Evolutionary conservation across 106 monocot species (phyloP), one percentile per base, ranked within the genome.

Genomic region (Narthecium ossifragum): DNA sequence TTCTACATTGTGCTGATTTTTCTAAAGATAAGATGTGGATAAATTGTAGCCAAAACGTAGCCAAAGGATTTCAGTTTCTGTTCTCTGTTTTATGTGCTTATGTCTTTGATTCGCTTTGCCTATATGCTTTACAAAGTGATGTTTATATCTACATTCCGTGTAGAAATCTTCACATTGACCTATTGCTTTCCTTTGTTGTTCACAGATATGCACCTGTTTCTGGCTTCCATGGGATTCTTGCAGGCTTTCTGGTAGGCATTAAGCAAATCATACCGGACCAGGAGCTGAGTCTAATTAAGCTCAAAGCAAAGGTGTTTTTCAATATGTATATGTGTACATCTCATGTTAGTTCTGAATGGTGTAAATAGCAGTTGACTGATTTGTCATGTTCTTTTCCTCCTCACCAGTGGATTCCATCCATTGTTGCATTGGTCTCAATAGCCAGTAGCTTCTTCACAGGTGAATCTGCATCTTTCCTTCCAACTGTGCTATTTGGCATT

Each of bases 221-320:
- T 63, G 93, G 93, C 15, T 94, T 88, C 76, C 66, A 82, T 73
- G 93, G 93, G 28, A 71, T 89, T 31, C 73, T 94, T 76, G 60
- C 85, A 53, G 93, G 85, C 46, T 85, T 94, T 36, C 71, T 94
- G 20, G 93, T 94, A 31, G 93, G 79, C 31, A 74, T 85, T 61
- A 94, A 94, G 50, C 93, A 94, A 83, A 82, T 94, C 59, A 79
- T 85, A 60, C 88, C 93, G 55, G 85, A 94, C 69, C 83, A 89
- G 34, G 93, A 89, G 52, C 38, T 94, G 10, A 68, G 63, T 47
- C 45, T 71, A 17, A 25, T 87, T 46, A 85, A 85, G 73, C 75
- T 89, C 46, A 88, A 80, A 73, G 78, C 75, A 55, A 93, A 88
- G 88, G 88, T 94, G 51, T 8, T 39, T 55, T 24, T 24, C 36